These are phyloP conservation scores for Fomitopsis betulina DNA, from an alignment of 1,284 basidiomycete genomes.

Conservation along the genomic window DNA sequence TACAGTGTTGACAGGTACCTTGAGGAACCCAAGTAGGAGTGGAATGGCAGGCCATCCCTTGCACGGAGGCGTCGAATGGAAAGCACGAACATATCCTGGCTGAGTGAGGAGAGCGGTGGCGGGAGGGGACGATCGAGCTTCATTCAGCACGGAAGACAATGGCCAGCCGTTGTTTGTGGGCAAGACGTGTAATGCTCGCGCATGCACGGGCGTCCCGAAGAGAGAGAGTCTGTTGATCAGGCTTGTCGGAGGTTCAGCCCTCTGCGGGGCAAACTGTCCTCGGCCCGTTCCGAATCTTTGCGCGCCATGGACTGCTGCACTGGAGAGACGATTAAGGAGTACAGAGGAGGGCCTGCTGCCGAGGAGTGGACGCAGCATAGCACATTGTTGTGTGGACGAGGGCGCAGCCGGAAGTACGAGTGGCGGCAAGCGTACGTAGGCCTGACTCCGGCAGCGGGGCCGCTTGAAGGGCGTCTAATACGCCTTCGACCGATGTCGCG, in stretches of 20 bases:
- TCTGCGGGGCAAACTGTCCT: neutral
- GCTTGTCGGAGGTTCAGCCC: neutral
- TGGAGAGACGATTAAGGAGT: neutral
- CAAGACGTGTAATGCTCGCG: neutral
- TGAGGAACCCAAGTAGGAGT: constrained; percentile 40
- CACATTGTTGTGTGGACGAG: constrained; percentile 18
- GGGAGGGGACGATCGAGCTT: no score
- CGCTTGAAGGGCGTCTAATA: neutral
- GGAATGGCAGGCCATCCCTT: constrained; percentile 32
- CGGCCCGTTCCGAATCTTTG: neutral
- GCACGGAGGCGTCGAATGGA: constrained; percentile 39
- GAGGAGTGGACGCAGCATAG: constrained; percentile 23
- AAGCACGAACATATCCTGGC: constrained; percentile 14
- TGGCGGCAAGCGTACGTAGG: neutral
- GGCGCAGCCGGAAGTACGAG: neutral
- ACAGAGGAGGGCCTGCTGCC: constrained; percentile 10
- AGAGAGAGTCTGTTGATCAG: no score
- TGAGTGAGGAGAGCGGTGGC: neutral
- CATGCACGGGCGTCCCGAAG: neutral
- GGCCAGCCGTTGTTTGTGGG: neutral
- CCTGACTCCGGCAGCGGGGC: neutral
- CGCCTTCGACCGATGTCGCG: neutral
- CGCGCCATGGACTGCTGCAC: neutral
- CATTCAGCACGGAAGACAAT: no score
- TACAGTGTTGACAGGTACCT: constrained; percentile 30